These are phyloP conservation scores for Babesia ovis DNA, from an alignment of 169 alveolate species.

Conservation along the genomic window DNA sequence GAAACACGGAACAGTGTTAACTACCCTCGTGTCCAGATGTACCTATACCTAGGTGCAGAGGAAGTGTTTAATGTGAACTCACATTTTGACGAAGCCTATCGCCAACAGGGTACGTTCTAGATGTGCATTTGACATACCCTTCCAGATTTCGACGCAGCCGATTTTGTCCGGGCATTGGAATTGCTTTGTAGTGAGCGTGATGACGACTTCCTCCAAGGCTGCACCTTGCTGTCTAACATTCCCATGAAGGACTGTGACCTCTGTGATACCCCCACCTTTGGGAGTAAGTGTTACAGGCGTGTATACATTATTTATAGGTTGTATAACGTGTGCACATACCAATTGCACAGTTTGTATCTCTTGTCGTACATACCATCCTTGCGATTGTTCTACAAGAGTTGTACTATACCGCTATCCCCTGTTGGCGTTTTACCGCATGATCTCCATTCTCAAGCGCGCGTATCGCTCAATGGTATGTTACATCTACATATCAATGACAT, in stretches of 20 bases:
- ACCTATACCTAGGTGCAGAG: conserved; percentile 10
- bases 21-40: conserved; percentile 62
- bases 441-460: background rate
- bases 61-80: conserved; percentile 11
- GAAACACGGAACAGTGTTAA: conserved; percentile 5
- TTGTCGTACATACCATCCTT: conserved; percentile 50
- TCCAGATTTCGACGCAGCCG: conserved; percentile 33
- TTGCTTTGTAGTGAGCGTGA: conserved; percentile 12
- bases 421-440: conserved; percentile 27
- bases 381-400: conserved; percentile 47
- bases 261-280: conserved; percentile 67
- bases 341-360: conserved; percentile 50
- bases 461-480: background rate
- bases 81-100: conserved; percentile 1
- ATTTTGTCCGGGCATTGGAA: conserved; percentile 25
- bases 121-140: background rate
- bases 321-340: conserved; percentile 40
- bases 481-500: background rate
- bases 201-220: conserved; percentile 48
- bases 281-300: conserved; percentile 12
- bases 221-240: conserved; percentile 33
- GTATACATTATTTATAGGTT: conserved; percentile 11
- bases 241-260: conserved; percentile 64
- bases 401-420: conserved; percentile 63
- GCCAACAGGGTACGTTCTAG: background rate